Evolutionary conservation across 2,329 filamentous ascomycete genomes (phyloP), one percentile per base, ranked within the genome.

Genomic region (Aspergillus amoenus): DNA sequence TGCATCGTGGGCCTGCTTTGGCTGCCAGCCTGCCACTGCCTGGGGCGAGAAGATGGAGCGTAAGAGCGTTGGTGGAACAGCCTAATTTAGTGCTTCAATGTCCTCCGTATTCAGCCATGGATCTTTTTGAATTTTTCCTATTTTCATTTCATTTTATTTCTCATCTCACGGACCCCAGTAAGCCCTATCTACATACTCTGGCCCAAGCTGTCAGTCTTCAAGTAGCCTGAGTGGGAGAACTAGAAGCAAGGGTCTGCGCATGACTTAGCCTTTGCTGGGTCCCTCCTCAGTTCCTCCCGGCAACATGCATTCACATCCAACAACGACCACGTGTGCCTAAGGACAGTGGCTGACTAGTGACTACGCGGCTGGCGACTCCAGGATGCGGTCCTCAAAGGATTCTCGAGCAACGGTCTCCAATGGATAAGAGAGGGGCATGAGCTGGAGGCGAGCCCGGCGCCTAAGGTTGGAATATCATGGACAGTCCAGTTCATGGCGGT

Each of bases 311-410:
- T 9, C 27, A n/a, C 13, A 37, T 37, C 52, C 56, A 57, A 61
- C 52, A 53, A 17, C 30, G 55, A 47, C 62, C 64, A 65, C 64
- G 62, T 65, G 64, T 63, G 50, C 45, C 40, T 40, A 50, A 52
- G 45, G 15, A 32, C 48, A 51, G 37, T 55, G 56, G 50, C 32
- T 46, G 30, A 45, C 55, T 63, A 65, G 59, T 46, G 30, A 45
- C 55, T 63, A 65, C 61, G 59, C 64, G 62, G 62, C 61, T 56
- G 58, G 58, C 40, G 30, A 57, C 50, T 55, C 55, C 34, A 59
- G 17, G 47, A 57, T 41, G 34, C 15, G 11, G 22, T n/a, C 30
- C 24, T 44, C 37, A 15, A 17, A 43, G 34, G 37, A 18, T 47
- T 57, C 55, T 55, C 40, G 42, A 42, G 43, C 55, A 46, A 41